phyloP scores from a whole-genome alignment of 2,329 filamentous ascomycete species.

The Teratosphaeria pseudoeucalypti region DNA sequence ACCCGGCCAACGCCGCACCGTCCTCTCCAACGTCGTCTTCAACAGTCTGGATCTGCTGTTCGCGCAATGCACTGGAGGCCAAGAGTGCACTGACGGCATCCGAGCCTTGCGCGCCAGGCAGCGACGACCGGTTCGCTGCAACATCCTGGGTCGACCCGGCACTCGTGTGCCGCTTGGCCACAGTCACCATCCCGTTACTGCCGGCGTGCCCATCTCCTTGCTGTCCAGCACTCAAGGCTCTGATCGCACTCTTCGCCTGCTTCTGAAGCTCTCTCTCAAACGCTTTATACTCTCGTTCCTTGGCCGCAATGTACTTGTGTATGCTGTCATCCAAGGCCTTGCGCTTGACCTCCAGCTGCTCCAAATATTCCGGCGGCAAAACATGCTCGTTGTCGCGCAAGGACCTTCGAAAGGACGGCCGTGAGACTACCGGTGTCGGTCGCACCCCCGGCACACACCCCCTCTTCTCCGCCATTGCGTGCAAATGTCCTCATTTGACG shows the following conservation, averaged over 20 bases:
- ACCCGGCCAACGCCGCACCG: conserved; percentile 9
- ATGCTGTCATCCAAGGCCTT: conserved; percentile 28
- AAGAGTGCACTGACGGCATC: conserved; percentile 15
- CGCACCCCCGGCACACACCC: not conserved
- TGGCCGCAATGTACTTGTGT: conserved; percentile 28
- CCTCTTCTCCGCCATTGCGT: conserved; percentile 5
- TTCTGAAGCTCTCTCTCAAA: conserved; percentile 24
- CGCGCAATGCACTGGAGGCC: conserved; percentile 11
- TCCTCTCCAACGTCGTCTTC: conserved; percentile 6
- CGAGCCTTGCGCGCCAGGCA: conserved; percentile 3
- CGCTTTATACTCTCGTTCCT: conserved; percentile 28
- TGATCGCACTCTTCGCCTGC: conserved; percentile 4
- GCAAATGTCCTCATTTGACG: not conserved
- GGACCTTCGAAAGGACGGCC: conserved; percentile 12
- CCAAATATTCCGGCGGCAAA: conserved; percentile 22
- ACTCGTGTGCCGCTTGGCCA: conserved; percentile 4
- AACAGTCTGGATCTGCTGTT: conserved; percentile 6
- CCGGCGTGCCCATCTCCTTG: not conserved
- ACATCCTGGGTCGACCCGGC: conserved; percentile 1
- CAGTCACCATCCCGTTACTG: not conserved
- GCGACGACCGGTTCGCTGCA: not conserved
- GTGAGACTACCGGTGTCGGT: conserved; percentile 2
- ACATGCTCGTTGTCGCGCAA: conserved; percentile 9
- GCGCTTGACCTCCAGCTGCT: conserved; percentile 26
- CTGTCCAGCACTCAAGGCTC: not conserved